Conservation (phyloP, 2,329 filamentous ascomycete genomes). For the Colletotrichum sojae region DNA sequence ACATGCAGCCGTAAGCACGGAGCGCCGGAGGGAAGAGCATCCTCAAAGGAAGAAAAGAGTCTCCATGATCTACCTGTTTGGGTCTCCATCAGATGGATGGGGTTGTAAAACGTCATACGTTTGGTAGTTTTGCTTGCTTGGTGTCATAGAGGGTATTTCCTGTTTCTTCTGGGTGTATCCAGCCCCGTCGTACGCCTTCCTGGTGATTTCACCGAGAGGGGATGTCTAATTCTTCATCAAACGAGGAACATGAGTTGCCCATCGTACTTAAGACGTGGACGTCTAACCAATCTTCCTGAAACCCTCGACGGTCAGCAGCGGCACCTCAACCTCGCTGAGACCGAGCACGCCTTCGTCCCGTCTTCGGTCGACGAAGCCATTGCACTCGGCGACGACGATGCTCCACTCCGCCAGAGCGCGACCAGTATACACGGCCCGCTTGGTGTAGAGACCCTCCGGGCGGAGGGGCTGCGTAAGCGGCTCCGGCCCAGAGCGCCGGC, state of each 20-base stretch:
- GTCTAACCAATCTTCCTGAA: slow-evolving; percentile 50
- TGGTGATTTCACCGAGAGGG: neutral
- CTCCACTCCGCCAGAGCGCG: slow-evolving; percentile 85
- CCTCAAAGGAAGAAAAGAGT: neutral
- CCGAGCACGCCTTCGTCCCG: slow-evolving; percentile 79
- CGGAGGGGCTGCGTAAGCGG: slow-evolving; percentile 59
- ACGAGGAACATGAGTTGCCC: neutral
- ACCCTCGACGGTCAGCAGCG: slow-evolving; percentile 57
- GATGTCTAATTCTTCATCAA: neutral
- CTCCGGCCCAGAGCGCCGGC: slow-evolving; percentile 45
- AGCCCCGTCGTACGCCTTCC: slow-evolving; percentile 16
- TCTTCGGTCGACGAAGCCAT: slow-evolving; percentile 84
- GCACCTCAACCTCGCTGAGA: slow-evolving; percentile 76
- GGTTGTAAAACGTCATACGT: neutral
- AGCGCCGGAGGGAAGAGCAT: neutral
- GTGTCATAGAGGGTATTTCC: neutral
- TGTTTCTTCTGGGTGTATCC: slow-evolving; percentile 2
- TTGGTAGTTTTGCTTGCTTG: slow-evolving; percentile 18
- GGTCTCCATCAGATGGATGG: slow-evolving; percentile 1
- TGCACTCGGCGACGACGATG: slow-evolving; percentile 81
- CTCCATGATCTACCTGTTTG: neutral
- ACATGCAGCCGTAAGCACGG: neutral
- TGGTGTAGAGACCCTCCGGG: slow-evolving; percentile 61
- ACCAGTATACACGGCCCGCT: slow-evolving; percentile 74
- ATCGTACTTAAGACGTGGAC: neutral